Evolutionary conservation across 352 stramenopile species (phyloP).

Genomic region (Globisporangium cylindrosporum): DNA sequence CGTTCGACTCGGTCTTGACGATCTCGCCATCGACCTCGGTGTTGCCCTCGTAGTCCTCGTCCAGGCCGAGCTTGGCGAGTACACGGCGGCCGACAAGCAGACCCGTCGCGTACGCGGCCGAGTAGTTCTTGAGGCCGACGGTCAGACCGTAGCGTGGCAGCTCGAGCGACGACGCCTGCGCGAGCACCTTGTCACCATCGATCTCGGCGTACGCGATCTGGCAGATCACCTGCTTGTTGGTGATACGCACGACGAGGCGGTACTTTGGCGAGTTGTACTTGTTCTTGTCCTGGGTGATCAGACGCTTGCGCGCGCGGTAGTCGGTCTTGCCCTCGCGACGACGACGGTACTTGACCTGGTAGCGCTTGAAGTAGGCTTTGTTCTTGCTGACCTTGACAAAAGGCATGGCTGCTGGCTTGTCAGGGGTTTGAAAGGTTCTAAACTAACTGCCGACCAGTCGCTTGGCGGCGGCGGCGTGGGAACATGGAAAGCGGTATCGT

Average conservation of each 20-base stretch:
- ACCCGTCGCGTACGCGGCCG: conserved; percentile 97
- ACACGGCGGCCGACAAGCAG: conserved; percentile 94
- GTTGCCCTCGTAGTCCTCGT: conserved; percentile 97
- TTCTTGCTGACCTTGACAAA: conserved; percentile 99
- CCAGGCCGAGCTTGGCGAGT: conserved; percentile 97
- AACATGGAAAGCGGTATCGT: neutral
- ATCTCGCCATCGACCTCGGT: conserved; percentile 95
- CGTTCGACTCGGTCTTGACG: conserved; percentile 93
- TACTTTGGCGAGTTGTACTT: conserved; percentile 99
- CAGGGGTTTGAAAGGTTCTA: conserved; percentile 57
- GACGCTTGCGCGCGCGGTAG: conserved; percentile 98
- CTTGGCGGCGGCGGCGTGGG: no score
- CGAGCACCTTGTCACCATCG: conserved; percentile 97
- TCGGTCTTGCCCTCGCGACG: conserved; percentile 99
- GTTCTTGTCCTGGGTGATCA: conserved; percentile 99
- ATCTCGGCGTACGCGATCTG: conserved; percentile 99
- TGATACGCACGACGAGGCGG: conserved; percentile 94
- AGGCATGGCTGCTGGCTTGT: conserved; percentile 55
- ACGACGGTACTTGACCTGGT: conserved; percentile 98
- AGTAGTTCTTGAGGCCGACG: conserved; percentile 99
- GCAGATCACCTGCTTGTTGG: conserved; percentile 97
- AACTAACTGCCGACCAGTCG: conserved; percentile 30
- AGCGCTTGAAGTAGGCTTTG: conserved; percentile 99
- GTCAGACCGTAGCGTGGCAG: conserved; percentile 96
- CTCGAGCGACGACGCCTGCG: conserved; percentile 94